A percentile compares a stretch with the other conserved stretches of the same genome.
These are phyloP conservation scores for Silene uniflora DNA, from an alignment of 148 eudicot genomes.

Conservation along the genomic window DNA sequence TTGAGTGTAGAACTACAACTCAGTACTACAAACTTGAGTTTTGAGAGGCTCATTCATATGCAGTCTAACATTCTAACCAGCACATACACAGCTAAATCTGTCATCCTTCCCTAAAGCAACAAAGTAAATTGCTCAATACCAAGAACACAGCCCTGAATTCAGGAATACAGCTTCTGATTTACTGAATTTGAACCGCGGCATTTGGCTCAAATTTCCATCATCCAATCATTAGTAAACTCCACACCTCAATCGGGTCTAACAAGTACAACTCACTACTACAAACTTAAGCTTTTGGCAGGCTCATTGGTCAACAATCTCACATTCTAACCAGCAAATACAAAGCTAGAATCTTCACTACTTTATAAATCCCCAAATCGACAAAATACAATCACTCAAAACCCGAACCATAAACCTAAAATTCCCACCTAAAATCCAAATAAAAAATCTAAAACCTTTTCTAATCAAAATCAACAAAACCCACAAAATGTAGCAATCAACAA, in stretches of 20 bases:
- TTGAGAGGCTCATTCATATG: not conserved
- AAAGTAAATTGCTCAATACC: not conserved
- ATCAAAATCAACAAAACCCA: conserved; percentile 8
- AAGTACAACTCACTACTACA: not conserved
- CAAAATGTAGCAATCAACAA: not conserved
- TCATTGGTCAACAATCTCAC: not conserved
- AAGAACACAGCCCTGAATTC: not conserved
- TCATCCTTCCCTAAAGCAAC: not conserved
- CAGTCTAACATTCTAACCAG: not conserved
- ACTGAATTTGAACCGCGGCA: not conserved
- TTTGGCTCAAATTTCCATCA: not conserved
- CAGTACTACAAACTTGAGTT: not conserved
- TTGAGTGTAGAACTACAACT: not conserved
- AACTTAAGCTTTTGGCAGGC: not conserved
- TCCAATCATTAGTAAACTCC: not conserved
- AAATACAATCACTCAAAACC: not conserved
- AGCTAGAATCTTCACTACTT: not conserved
- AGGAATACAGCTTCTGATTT: not conserved
- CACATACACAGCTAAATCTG: not conserved
- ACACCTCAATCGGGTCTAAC: not conserved
- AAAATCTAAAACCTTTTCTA: not conserved
- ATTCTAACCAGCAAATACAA: not conserved
- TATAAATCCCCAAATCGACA: not conserved
- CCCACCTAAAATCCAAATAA: not conserved
- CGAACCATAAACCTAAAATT: not conserved